Evolutionary conservation across 2,329 filamentous ascomycete species (phyloP), one percentile per base, ranked within the genome.

Genomic region (Fusarium sp.): DNA sequence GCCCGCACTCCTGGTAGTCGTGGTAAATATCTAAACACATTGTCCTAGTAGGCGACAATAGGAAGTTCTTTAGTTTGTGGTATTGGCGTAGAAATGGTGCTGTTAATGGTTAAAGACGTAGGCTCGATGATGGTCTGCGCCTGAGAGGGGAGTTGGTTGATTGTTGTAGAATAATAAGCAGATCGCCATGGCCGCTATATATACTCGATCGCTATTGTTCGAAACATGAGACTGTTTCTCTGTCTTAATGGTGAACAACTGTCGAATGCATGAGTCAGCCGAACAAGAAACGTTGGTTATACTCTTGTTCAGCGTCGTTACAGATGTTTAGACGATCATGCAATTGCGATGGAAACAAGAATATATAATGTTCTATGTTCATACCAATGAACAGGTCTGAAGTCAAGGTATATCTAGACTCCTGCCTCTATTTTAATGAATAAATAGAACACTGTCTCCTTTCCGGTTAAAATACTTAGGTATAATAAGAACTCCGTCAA

Each of bases 201-300:
- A 72, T 69, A 72, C 24, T 28, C 20, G 26, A 39, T 32, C 41
- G 18, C 32, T 20, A 14, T 8, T 20, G 30, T 22, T 48, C 20
- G 22, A n/a, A 36, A 24, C 28, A 28, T 30, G 11, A 50, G 50
- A 6, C 30, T 36, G 45, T 32, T 28, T 35, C 57, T 59, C 41
- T 50, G 22, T 20, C 32, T 36, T 32, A 39, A 20, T 39, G 15
- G 18, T 42, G 28, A 41, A 44, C 30, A 61, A 32, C 28, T 36
- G 18, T 6, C 35, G 14, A 55, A 47, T 17, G 26, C 12, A 6
- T 30, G n/a, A 28, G 22, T 35, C n/a, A 55, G 20, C n/a, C 35
- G 62, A 61, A 74, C 57, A 75, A 70, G 20, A 63, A 60, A 28
- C 38, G 36, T 57, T 62, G 42, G 30, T 24, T 36, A 42, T 14